phyloP scores from a whole-genome alignment of 176 grass and related monocot genomes.

The Olyra latifolia region DNA sequence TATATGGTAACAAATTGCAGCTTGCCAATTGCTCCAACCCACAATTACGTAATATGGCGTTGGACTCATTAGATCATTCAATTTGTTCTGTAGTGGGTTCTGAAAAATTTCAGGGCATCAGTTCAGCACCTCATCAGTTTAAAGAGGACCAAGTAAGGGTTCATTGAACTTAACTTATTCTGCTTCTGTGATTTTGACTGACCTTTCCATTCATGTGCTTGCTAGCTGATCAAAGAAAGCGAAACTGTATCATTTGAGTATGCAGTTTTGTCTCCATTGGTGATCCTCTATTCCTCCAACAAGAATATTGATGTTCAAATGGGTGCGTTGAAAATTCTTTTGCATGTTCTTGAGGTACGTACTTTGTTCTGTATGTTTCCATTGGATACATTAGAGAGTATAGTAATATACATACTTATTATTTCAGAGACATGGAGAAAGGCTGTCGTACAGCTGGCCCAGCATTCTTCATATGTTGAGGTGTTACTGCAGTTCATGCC shows the following conservation, averaged over 20 bases:
- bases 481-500: constrained; percentile 49
- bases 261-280: constrained; percentile 82
- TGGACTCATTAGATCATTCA: constrained; percentile 93
- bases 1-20: constrained; percentile 51
- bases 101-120: constrained; percentile 72
- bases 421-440: constrained; percentile 96
- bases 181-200: constrained; percentile 31
- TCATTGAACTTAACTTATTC: constrained; percentile 10
- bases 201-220: constrained; percentile 39
- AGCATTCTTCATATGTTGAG: constrained; percentile 93
- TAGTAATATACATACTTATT: constrained; percentile 28
- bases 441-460: constrained; percentile 82
- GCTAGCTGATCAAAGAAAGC: constrained; percentile 64
- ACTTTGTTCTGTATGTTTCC: constrained; percentile 31
- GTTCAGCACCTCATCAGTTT: constrained; percentile 49
- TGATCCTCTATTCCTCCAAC: constrained; percentile 78
- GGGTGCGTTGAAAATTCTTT: constrained; percentile 83
- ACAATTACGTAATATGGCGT: constrained; percentile 85
- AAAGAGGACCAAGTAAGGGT: constrained; percentile 43
- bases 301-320: constrained; percentile 86
- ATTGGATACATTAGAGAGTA: constrained; percentile 31
- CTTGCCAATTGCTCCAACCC: constrained; percentile 73
- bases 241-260: constrained; percentile 89
- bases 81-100: constrained; percentile 95
- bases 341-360: constrained; percentile 97